Evolutionary conservation across 768 basidiomycete species (phyloP).

Genomic region (Candolleomyces eurysporus): DNA sequence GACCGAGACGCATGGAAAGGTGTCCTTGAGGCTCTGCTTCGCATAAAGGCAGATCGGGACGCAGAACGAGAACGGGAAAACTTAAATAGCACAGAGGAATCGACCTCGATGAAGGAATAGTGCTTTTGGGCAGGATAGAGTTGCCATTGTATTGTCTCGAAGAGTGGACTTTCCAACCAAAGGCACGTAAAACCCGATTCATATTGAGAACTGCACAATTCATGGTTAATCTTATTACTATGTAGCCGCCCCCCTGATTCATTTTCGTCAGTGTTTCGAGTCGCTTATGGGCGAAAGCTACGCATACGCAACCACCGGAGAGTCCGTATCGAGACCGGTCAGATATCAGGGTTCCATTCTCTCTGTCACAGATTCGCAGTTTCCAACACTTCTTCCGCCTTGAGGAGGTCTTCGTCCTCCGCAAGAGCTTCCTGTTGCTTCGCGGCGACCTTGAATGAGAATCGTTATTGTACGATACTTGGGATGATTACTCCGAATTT

Average conservation of each 20-base stretch:
- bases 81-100: slow-evolving; percentile 13
- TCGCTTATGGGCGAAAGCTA: too few relatives aligned
- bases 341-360: neutral
- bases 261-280: neutral
- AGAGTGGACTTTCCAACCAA: neutral
- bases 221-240: slow-evolving; percentile 2
- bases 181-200: slow-evolving; percentile 4
- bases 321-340: neutral
- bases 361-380: slow-evolving; percentile 44
- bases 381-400: slow-evolving; percentile 59
- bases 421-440: slow-evolving; percentile 41
- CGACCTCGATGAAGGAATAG: slow-evolving; percentile 7
- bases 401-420: slow-evolving; percentile 43
- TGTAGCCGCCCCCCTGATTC: neutral
- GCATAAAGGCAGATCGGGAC: slow-evolving; percentile 50
- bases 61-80: slow-evolving; percentile 21
- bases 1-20: slow-evolving; percentile 79
- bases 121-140: neutral
- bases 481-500: neutral
- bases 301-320: neutral
- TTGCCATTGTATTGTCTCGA: slow-evolving; percentile 3
- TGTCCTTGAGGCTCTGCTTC: slow-evolving; percentile 63
- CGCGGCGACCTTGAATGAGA: slow-evolving; percentile 34
- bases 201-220: neutral
- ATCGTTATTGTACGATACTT: slow-evolving; percentile 14